Conservation (phyloP, 768 basidiomycete genomes). For the Leccinum imitatum region DNA sequence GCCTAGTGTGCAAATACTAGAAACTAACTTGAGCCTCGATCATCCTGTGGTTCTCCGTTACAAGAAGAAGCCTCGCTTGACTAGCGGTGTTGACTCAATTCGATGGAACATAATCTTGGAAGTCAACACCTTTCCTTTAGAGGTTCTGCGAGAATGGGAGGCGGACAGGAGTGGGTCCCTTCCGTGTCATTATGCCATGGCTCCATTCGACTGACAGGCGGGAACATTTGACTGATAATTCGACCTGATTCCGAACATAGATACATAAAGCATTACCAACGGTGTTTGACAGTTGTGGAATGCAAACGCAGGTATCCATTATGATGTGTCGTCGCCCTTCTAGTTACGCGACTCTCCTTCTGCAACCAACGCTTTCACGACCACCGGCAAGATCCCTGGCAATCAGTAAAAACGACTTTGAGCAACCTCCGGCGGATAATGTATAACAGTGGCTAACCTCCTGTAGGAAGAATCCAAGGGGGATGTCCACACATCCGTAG, state of each 20-base stretch:
- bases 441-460: conserved; percentile 47
- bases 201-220: background rate
- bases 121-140: conserved; percentile 9
- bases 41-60: background rate
- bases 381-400: conserved; percentile 28
- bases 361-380: conserved; percentile 17
- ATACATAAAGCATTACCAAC: too few species aligned
- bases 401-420: background rate
- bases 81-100: background rate
- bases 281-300: background rate
- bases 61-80: background rate
- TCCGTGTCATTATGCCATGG: background rate
- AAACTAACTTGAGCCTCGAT: background rate
- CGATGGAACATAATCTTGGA: conserved; percentile 1
- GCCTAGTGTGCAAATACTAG: background rate
- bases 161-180: background rate
- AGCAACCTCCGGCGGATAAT: background rate
- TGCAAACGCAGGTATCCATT: background rate
- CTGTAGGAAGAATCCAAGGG: conserved; percentile 52
- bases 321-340: background rate
- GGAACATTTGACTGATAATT: background rate
- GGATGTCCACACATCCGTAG: conserved; percentile 45
- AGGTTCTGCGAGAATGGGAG: background rate
- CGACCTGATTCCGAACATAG: background rate
- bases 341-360: conserved; percentile 3